These are phyloP conservation scores for Circinella minor DNA, from an alignment of 371 early-diverging fungal species.

Conservation along the genomic window DNA sequence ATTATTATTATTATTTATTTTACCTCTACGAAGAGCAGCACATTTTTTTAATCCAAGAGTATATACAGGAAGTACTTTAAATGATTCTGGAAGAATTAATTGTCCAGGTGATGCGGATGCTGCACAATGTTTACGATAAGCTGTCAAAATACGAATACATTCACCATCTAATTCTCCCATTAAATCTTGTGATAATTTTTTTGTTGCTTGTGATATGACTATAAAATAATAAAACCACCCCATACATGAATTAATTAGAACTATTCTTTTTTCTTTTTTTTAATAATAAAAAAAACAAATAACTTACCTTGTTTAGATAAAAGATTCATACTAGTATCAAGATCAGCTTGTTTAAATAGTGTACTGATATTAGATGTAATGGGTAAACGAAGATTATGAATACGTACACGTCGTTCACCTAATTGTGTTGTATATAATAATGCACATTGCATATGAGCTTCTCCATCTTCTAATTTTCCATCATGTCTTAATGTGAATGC, in stretches of 20 bases:
- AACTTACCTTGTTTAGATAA: constrained; percentile 73
- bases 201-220: constrained; percentile 73
- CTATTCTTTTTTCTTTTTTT: neutral
- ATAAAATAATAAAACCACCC: constrained; percentile 9
- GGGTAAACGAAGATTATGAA: constrained; percentile 86
- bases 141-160: constrained; percentile 86
- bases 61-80: constrained; percentile 94
- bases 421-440: constrained; percentile 88
- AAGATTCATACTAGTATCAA: constrained; percentile 90
- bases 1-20: neutral
- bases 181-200: constrained; percentile 86
- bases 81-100: constrained; percentile 94
- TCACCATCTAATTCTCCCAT: constrained; percentile 19
- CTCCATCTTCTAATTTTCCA: constrained; percentile 85
- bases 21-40: constrained; percentile 73
- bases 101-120: constrained; percentile 89
- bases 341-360: constrained; percentile 90
- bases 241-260: too few relatives aligned
- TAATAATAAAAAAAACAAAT: neutral
- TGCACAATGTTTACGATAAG: constrained; percentile 94
- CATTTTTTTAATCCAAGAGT: constrained; percentile 70
- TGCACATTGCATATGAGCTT: constrained; percentile 88
- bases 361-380: constrained; percentile 77
- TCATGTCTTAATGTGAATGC: constrained; percentile 88
- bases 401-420: constrained; percentile 92